Base-by-base conservation (phyloP, 1,284 basidiomycete species). In the Ganoderma lucidum region DNA sequence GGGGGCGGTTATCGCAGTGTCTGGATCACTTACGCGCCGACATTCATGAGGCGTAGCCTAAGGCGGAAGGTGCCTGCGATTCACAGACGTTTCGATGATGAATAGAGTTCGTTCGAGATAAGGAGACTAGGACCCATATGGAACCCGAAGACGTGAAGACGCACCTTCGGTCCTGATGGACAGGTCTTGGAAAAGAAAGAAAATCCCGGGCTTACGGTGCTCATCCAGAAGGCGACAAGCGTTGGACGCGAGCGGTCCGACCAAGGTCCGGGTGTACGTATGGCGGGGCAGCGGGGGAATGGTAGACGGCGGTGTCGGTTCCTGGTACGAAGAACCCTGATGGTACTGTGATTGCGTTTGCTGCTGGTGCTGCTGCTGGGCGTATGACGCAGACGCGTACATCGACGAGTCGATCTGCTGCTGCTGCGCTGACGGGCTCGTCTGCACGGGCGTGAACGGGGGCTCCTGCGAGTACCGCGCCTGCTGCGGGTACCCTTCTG, bases 111-210 rank as follows among this genome's bases (percentile, higher is more conserved):
- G 32, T 75, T 73, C 70, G 32, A 64, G 71, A 73, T 73, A 71
- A 74, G 65, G 71, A 65, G 69, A 65, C 71, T 71, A 72, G 68
- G 64, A 65, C 68, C 56, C 48, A 70, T 73, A 69, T 65, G 74
- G 72, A 60, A 68, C 56, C 55, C 59, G 65, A 68, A 66, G 28
- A 63, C 68, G 74, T 71, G 67, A 61, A 62, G 62, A 84, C 75
- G 77, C 79, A 80, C 93, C 93, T 84, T 96, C 95, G 30, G 93
- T 96, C 70, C 95, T 88, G 66, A 96, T 91, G 53, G 93, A 95
- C 61, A 97, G 81, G 81, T 97, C 95, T 75, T 94, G 93, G 78
- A 95, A 93, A 68, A 96, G 88, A 82, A 96, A 96, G 81, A 93
- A 96, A 70, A 97, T 91, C 3, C 96, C 96, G 45, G 89, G 85